Evolutionary conservation across 306 rosid genomes (phyloP), one percentile per base, ranked within the genome.

Genomic region (Rubus parviflorus): DNA sequence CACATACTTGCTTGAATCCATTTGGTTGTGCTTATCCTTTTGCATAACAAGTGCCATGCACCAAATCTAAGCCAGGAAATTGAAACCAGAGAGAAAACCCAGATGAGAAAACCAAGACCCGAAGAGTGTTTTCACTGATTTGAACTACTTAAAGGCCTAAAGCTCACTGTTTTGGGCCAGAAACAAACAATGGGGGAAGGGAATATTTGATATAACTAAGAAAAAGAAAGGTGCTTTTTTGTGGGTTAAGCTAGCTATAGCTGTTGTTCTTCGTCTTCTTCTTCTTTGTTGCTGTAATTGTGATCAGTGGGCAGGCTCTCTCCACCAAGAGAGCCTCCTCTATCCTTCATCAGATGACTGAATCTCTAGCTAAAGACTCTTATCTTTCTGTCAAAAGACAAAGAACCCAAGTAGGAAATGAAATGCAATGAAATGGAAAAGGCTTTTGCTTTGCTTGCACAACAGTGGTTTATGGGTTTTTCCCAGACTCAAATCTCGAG

Each of bases 311-410:
- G 97, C 74, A 87, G 97, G 92, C 97, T 89, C 98, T 91, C 98
- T 91, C 81, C 83, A 78, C 87, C 88, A 87, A 91, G 95, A 89
- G 98, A 93, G 98, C 98, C 97, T 87, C 91, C 97, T 80, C 92
- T 88, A 82, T 86, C 94, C 85, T 90, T 93, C 98, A 93, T 93
- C 82, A 83, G 91, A 82, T 72, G 78, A 43, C 63, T 64, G 47
- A 17, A 4, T 73, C 22, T 75, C 72, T 19, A 23, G 11, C 46
- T 74, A 14, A 10, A 48, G 53, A 48, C 48, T 49, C 43, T 63
- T 30, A 37, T 41, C 62, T 56, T 12, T 45, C 52, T 54, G 48
- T 19, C 75, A 73, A 22, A 58, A 56, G 54, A 37, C 22, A 64
- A 64, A 41, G 13, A 38, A 23, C 64, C 6, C 64, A 58, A 58